Conservation (phyloP, 331 rosid species). For the Saraca asoca region DNA sequence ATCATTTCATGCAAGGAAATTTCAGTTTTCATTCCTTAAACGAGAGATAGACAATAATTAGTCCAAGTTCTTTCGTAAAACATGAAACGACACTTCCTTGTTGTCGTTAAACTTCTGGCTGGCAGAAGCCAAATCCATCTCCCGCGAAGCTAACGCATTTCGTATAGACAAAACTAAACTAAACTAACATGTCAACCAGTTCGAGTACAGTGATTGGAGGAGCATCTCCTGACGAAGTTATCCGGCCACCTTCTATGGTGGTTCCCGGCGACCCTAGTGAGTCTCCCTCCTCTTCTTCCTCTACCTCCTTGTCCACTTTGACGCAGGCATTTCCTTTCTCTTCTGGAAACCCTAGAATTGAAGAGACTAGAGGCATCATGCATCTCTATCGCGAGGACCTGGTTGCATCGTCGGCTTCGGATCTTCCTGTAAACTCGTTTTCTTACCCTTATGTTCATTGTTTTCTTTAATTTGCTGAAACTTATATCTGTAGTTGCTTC, state of each 20-base stretch:
- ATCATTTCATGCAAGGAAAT: too few relatives aligned
- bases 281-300: slow-evolving; percentile 41
- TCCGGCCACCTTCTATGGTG: slow-evolving; percentile 31
- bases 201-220: slow-evolving; percentile 46
- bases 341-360: slow-evolving; percentile 98
- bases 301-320: slow-evolving; percentile 46
- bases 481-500: background rate
- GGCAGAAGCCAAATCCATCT: background rate
- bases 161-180: too few relatives aligned
- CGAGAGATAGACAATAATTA: too few relatives aligned
- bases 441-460: background rate
- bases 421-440: slow-evolving; percentile 58
- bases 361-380: slow-evolving; percentile 89
- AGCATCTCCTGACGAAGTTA: slow-evolving; percentile 47
- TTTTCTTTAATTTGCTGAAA: background rate
- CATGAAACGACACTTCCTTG: too few relatives aligned
- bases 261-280: slow-evolving; percentile 43
- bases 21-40: too few relatives aligned
- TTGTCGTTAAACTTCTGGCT: too few relatives aligned
- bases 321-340: slow-evolving; percentile 78
- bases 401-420: slow-evolving; percentile 30
- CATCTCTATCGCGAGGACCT: slow-evolving; percentile 67
- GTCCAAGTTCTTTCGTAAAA: too few relatives aligned
- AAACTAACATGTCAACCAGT: slow-evolving; percentile 45
- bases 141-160: too few relatives aligned